Percentiles rank a stretch among this genome's conserved stretches.
Conservation (phyloP, 2,329 filamentous ascomycete genomes). For the Trichoderma sp. region DNA sequence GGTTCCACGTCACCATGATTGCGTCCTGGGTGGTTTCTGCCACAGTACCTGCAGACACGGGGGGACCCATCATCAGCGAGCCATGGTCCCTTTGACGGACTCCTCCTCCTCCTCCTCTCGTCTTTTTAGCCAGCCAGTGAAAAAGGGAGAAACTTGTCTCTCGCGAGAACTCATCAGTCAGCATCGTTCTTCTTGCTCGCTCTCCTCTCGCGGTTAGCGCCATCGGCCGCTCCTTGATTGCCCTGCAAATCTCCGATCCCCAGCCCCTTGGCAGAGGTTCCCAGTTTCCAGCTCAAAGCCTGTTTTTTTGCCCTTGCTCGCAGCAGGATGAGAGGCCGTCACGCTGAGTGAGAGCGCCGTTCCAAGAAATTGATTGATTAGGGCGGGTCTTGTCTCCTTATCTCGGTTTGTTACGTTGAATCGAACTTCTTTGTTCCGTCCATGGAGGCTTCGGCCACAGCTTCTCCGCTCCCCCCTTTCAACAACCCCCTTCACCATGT, state of each 20-base stretch:
- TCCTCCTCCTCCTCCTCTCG: not conserved
- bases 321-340: not conserved
- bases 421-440: not conserved
- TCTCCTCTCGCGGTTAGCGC: slow-evolving; percentile 20
- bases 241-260: slow-evolving; percentile 25
- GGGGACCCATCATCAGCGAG: not conserved
- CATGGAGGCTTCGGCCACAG: not conserved
- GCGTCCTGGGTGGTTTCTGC: not conserved
- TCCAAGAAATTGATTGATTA: slow-evolving; percentile 19
- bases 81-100: not conserved
- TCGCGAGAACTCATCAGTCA: not conserved
- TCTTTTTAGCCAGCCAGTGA: not conserved
- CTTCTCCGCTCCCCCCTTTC: not conserved
- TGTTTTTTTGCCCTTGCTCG: not conserved
- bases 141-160: not conserved
- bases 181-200: not conserved
- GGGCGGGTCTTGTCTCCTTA: not conserved
- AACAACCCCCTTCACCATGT: not conserved
- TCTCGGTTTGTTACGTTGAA: slow-evolving; percentile 17
- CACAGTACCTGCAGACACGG: slow-evolving; percentile 6
- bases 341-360: not conserved
- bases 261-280: slow-evolving; percentile 10
- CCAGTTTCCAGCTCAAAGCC: not conserved
- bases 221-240: slow-evolving; percentile 25
- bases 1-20: slow-evolving; percentile 9